A percentile compares a stretch with the other conserved stretches of the same genome.
These are phyloP conservation scores for Tylopilus balloui DNA, from an alignment of 768 basidiomycete genomes.

Conservation along the genomic window DNA sequence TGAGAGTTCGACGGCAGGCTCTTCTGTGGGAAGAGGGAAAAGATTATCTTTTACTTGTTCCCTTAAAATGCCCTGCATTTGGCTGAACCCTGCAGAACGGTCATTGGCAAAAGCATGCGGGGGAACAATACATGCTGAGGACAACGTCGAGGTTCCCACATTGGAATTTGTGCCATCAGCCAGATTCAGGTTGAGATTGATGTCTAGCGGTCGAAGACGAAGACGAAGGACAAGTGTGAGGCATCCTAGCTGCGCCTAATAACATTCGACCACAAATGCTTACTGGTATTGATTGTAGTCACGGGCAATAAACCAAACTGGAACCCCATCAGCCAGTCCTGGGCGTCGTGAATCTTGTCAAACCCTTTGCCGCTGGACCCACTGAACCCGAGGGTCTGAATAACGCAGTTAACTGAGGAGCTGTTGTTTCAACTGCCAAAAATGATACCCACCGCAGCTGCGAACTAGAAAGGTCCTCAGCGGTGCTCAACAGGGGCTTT, in stretches of 20 bases:
- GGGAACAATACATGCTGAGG: not conserved
- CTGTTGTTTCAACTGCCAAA: not conserved
- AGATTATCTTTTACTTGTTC: not conserved
- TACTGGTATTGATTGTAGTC: conserved; percentile 18
- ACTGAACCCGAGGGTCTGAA: conserved; percentile 28
- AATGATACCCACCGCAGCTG: conserved; percentile 19
- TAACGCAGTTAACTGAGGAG: not conserved
- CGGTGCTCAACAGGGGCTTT: not conserved
- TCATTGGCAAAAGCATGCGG: not conserved
- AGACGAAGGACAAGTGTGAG: not conserved
- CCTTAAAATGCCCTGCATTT: not conserved
- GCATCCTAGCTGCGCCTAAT: not conserved
- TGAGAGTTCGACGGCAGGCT: conserved; percentile 24
- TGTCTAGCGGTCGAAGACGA: conserved; percentile 3
- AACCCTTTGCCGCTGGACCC: conserved; percentile 33
- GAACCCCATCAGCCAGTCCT: conserved; percentile 20
- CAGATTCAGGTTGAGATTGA: conserved; percentile 21
- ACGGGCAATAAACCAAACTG: conserved; percentile 9
- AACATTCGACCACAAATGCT: conserved; percentile 1
- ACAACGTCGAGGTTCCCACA: conserved; percentile 6
- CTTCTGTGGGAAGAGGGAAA: not conserved
- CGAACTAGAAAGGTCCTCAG: conserved; percentile 17
- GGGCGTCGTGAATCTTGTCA: conserved; percentile 26
- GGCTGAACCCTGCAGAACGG: not conserved
- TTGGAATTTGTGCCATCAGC: conserved; percentile 1